Percentiles rank a stretch among this genome's conserved stretches.
phyloP scores from a whole-genome alignment of 73 alveolate species.

The Uronychia setigera region DNA sequence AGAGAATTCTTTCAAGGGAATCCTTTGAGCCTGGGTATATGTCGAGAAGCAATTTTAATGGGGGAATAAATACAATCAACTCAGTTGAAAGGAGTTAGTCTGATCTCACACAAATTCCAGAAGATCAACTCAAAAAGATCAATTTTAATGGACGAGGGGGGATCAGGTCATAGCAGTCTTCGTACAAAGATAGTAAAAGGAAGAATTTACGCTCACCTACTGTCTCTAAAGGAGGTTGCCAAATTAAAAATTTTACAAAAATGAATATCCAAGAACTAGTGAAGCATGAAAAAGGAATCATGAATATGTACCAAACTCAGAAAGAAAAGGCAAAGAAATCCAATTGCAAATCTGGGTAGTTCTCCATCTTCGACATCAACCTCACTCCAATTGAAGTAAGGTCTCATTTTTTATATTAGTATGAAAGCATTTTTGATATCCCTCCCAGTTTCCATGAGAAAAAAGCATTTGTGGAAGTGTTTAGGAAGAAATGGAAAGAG shows the following conservation, averaged over 20 bases:
- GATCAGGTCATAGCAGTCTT: not conserved
- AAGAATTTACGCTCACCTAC: no score
- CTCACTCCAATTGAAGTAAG: constrained; percentile 3
- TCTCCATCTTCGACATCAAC: not conserved
- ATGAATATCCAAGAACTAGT: constrained; percentile 36
- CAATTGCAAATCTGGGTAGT: not conserved
- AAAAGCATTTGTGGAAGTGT: constrained; percentile 56
- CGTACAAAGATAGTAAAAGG: no score
- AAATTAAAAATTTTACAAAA: constrained; percentile 11
- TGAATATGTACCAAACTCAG: constrained; percentile 6
- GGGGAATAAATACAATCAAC: not conserved
- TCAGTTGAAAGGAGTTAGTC: not conserved
- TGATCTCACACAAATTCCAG: not conserved
- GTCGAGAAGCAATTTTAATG: not conserved
- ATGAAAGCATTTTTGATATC: constrained; percentile 52
- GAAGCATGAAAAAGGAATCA: constrained; percentile 47
- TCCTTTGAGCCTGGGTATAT: no score
- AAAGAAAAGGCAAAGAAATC: not conserved
- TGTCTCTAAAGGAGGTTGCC: no score
- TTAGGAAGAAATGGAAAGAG: constrained; percentile 66
- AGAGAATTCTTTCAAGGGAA: not conserved
- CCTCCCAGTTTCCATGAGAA: constrained; percentile 57
- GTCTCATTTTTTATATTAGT: not conserved
- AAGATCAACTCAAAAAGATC: not conserved
- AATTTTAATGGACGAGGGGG: not conserved